phyloP scores from a whole-genome alignment of 257 asterid genomes.

The Lycium ferocissimum region DNA sequence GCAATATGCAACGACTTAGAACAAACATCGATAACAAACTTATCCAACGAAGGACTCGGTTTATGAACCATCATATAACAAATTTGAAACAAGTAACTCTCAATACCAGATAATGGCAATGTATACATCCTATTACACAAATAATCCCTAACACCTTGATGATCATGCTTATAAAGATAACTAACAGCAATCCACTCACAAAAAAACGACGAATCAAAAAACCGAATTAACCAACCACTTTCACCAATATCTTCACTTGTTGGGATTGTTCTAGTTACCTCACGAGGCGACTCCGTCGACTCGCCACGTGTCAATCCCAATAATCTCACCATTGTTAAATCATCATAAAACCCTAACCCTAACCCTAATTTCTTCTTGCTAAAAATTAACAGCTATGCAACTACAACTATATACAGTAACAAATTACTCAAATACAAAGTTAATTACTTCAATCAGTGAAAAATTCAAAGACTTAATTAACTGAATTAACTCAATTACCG shows the following conservation, averaged over 20 bases:
- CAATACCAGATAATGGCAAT: conserved; percentile 85
- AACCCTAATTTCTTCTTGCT: neutral
- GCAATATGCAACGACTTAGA: conserved; percentile 79
- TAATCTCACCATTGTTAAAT: conserved; percentile 77
- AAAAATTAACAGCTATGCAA: conserved; percentile 34
- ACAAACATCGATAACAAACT: conserved; percentile 87
- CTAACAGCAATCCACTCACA: conserved; percentile 99
- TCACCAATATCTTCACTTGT: conserved; percentile 83
- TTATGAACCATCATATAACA: conserved; percentile 91
- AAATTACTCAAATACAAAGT: neutral
- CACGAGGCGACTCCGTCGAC: conserved; percentile 83
- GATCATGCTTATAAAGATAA: conserved; percentile 92
- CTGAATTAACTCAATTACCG: conserved; percentile 28
- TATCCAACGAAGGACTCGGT: conserved; percentile 93
- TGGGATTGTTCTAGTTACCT: conserved; percentile 88
- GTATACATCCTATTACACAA: conserved; percentile 94
- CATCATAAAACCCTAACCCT: conserved; percentile 48
- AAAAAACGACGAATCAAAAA: conserved; percentile 87
- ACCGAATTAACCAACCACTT: conserved; percentile 92
- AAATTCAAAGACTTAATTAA: neutral
- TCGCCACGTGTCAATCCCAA: conserved; percentile 83
- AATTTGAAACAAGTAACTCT: conserved; percentile 87
- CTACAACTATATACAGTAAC: neutral
- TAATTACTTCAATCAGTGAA: neutral
- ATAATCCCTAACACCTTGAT: conserved; percentile 89